phyloP scores from a whole-genome alignment of 768 basidiomycete species.

The Pisolithus marmoratus region DNA sequence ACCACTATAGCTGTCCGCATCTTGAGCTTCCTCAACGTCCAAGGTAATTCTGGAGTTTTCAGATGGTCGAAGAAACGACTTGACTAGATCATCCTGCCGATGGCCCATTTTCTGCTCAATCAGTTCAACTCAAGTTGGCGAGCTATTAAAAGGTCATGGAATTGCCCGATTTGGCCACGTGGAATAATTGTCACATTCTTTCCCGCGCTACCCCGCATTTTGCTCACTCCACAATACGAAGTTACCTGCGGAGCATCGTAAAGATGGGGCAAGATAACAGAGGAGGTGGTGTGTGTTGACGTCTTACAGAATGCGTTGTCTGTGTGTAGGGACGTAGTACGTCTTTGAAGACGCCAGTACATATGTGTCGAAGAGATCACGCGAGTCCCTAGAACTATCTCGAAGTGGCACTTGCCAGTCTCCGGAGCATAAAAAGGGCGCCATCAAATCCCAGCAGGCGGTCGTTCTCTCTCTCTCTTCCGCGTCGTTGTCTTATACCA shows the following conservation, averaged over 20 bases:
- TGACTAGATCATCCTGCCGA: slow-evolving; percentile 10
- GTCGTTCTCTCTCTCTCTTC: neutral
- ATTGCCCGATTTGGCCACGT: slow-evolving; percentile 3
- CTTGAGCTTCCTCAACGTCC: slow-evolving; percentile 27
- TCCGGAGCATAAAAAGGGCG: slow-evolving; percentile 16
- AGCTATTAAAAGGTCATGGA: too few relatives aligned
- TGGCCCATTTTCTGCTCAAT: slow-evolving; percentile 3
- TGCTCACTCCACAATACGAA: neutral
- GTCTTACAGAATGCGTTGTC: neutral
- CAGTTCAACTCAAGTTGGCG: neutral
- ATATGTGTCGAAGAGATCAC: neutral
- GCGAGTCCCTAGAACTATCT: slow-evolving; percentile 1
- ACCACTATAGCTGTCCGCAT: slow-evolving; percentile 1
- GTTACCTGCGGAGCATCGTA: too few relatives aligned
- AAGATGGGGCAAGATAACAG: too few relatives aligned
- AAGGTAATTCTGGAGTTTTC: slow-evolving; percentile 43
- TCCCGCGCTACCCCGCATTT: slow-evolving; percentile 28
- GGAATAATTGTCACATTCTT: slow-evolving; percentile 5
- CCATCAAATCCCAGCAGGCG: neutral
- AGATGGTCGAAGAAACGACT: slow-evolving; percentile 31
- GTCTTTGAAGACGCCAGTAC: slow-evolving; percentile 1
- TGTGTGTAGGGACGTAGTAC: neutral
- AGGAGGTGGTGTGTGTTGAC: neutral
- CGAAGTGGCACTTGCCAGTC: slow-evolving; percentile 3
- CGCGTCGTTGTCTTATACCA: neutral